Evolutionary conservation across 2,329 filamentous ascomycete species (phyloP).

Genomic region (Apiospora aurea): DNA sequence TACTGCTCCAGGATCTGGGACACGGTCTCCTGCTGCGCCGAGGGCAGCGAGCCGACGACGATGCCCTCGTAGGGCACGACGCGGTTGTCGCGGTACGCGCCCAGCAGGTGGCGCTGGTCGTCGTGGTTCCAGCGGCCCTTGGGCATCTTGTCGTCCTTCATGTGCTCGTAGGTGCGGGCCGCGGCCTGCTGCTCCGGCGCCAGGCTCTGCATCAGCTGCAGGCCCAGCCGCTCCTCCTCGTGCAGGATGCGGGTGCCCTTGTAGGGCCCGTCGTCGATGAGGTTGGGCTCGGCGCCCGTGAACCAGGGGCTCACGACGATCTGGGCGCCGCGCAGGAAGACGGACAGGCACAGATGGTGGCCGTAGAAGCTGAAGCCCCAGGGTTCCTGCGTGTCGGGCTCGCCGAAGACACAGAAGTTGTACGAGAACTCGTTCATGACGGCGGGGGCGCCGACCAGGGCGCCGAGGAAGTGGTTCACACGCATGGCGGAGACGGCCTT

Average conservation of each 20-base stretch:
- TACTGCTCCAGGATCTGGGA: slow-evolving; percentile 68
- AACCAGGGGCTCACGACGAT: slow-evolving; percentile 78
- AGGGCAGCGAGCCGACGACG: slow-evolving; percentile 55
- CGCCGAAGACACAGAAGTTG: slow-evolving; percentile 76
- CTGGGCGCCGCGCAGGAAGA: slow-evolving; percentile 70
- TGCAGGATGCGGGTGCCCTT: slow-evolving; percentile 71
- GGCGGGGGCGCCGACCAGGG: slow-evolving; percentile 65
- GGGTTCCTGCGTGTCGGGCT: slow-evolving; percentile 60
- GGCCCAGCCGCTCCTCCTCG: slow-evolving; percentile 67
- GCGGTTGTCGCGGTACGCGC: slow-evolving; percentile 80
- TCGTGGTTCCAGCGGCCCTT: slow-evolving; percentile 79
- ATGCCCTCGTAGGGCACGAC: slow-evolving; percentile 78
- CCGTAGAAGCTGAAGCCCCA: slow-evolving; percentile 82
- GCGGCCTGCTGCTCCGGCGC: slow-evolving; percentile 49
- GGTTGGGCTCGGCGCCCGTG: slow-evolving; percentile 80
- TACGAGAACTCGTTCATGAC: slow-evolving; percentile 80
- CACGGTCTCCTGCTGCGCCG: slow-evolving; percentile 61
- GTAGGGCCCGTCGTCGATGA: slow-evolving; percentile 71
- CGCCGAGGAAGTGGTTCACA: slow-evolving; percentile 77
- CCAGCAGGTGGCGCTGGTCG: slow-evolving; percentile 80
- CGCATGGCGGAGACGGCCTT: slow-evolving; percentile 76
- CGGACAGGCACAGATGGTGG: slow-evolving; percentile 77
- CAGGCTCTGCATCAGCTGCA: slow-evolving; percentile 74
- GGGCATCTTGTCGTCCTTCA: slow-evolving; percentile 72
- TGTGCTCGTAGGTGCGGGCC: slow-evolving; percentile 64